Percentiles rank a stretch among this genome's conserved stretches.
Conservation (phyloP, 352 stramenopile species). For the Globisporangium okanoganense region DNA sequence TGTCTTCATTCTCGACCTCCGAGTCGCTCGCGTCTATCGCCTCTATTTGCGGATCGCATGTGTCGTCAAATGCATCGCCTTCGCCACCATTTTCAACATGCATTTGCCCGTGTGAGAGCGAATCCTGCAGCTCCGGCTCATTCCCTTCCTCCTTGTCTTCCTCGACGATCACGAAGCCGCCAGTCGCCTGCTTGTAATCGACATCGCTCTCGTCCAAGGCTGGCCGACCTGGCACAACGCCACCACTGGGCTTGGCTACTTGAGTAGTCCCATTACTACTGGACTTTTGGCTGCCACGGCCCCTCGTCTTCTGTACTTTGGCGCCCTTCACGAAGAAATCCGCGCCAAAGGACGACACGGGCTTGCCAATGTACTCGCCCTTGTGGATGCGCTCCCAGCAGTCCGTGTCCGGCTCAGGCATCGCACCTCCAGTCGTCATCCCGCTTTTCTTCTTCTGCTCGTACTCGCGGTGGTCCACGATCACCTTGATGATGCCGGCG, state of each 20-base stretch:
- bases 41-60: background rate
- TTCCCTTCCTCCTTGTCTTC: conserved; percentile 9
- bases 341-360: conserved; percentile 52
- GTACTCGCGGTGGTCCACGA: conserved; percentile 81
- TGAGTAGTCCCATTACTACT: background rate
- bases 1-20: background rate
- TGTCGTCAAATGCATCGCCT: background rate
- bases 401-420: conserved; percentile 47
- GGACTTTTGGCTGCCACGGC: background rate
- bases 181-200: background rate
- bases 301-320: conserved; percentile 37
- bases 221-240: background rate
- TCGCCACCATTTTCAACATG: background rate
- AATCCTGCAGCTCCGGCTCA: conserved; percentile 5
- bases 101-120: background rate
- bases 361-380: conserved; percentile 61
- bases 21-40: background rate
- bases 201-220: background rate
- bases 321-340: conserved; percentile 68
- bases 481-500: conserved; percentile 85
- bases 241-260: background rate
- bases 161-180: conserved; percentile 8
- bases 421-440: background rate
- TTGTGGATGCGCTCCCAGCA: conserved; percentile 64
- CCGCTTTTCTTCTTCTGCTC: conserved; percentile 41